These are phyloP conservation scores for Sanghuangporus sanghuang DNA, from an alignment of 1,284 basidiomycete genomes.

Conservation along the genomic window DNA sequence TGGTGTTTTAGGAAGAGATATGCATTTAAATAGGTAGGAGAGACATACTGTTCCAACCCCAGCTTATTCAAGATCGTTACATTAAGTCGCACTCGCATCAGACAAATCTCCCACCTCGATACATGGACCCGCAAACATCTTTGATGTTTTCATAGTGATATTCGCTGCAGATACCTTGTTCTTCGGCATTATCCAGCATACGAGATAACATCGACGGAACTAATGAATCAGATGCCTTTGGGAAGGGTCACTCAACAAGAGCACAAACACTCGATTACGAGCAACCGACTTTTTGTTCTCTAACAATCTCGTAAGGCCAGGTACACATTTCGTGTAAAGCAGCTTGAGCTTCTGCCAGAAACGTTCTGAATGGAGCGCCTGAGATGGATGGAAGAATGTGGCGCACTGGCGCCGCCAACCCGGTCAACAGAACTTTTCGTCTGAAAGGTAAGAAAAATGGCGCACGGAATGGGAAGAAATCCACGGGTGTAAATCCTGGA, in stretches of 20 bases:
- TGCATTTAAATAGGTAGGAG: not conserved
- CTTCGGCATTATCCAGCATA: constrained; percentile 8
- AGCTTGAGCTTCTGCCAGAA: not conserved
- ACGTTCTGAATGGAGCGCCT: not conserved
- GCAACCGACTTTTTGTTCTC: not conserved
- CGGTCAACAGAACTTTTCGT: not conserved
- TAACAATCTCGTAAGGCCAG: not conserved
- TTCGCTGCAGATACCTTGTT: not conserved
- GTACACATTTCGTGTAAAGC: not conserved
- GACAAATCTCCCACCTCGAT: not conserved
- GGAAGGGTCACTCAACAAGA: not conserved
- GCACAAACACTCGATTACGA: not conserved
- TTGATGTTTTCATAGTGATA: constrained; percentile 3
- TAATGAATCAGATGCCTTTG: not conserved
- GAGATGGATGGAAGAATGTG: not conserved
- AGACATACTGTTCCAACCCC: constrained; percentile 6
- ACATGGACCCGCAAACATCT: not conserved
- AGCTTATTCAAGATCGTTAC: not conserved
- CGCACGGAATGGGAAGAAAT: constrained; percentile 23
- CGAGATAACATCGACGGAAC: not conserved
- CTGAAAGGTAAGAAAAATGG: not conserved
- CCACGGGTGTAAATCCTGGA: constrained; percentile 23
- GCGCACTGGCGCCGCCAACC: not conserved
- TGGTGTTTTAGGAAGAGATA: not conserved
- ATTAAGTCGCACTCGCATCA: not conserved